A percentile compares a stretch with the other conserved stretches of the same genome.
These are phyloP conservation scores for Mucor circinelloides DNA, from an alignment of 371 early-diverging fungal genomes.

Conservation along the genomic window DNA sequence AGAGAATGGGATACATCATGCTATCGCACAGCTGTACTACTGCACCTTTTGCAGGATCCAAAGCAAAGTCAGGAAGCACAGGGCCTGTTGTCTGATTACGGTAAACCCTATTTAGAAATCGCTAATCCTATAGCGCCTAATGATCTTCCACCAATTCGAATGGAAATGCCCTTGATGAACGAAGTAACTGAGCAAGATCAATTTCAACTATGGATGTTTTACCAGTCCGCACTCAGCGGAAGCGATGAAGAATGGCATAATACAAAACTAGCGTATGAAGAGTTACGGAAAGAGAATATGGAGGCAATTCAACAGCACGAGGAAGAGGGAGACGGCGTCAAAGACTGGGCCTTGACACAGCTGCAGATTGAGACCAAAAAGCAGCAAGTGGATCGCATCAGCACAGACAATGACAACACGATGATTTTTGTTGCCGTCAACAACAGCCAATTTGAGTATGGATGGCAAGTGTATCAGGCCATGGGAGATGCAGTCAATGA, in stretches of 20 bases:
- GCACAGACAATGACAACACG: slow-evolving; percentile 38
- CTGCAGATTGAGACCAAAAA: slow-evolving; percentile 13
- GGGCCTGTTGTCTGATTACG: slow-evolving; percentile 37
- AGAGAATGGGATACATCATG: slow-evolving; percentile 35
- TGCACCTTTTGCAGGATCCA: slow-evolving; percentile 41
- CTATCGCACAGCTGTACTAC: slow-evolving; percentile 36
- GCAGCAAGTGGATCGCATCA: slow-evolving; percentile 14
- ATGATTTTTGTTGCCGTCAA: slow-evolving; percentile 35
- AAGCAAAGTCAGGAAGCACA: slow-evolving; percentile 40
- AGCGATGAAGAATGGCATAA: slow-evolving; percentile 30
- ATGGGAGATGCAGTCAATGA: slow-evolving; percentile 37
- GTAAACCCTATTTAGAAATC: slow-evolving; percentile 38
- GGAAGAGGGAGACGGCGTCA: slow-evolving; percentile 5
- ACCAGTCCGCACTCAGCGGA: slow-evolving; percentile 26
- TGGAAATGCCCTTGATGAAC: slow-evolving; percentile 39
- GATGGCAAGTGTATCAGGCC: slow-evolving; percentile 36
- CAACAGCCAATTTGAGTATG: slow-evolving; percentile 40
- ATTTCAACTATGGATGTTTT: slow-evolving; percentile 40
- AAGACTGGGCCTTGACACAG: slow-evolving; percentile 30
- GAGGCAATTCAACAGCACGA: neutral
- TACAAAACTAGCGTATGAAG: slow-evolving; percentile 28
- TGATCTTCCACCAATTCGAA: slow-evolving; percentile 27
- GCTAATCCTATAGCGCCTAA: slow-evolving; percentile 38
- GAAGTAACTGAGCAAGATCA: slow-evolving; percentile 35
- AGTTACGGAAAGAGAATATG: slow-evolving; percentile 7